Percentiles rank a stretch among this genome's conserved stretches.
Conservation (phyloP, 2,329 filamentous ascomycete genomes). For the Pseudocercospora fuligena region DNA sequence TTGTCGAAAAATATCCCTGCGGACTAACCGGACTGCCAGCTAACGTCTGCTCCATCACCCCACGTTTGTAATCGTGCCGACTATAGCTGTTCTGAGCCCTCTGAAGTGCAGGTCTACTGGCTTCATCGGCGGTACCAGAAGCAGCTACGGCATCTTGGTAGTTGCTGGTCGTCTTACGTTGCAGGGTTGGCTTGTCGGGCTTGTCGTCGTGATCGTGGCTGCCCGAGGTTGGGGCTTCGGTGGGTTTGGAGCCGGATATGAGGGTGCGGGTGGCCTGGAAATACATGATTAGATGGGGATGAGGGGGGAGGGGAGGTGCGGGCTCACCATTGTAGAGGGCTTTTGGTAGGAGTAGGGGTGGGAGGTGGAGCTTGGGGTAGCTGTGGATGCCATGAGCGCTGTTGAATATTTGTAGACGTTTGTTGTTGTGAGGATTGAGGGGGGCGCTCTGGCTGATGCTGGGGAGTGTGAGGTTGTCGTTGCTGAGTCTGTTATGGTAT, state of each 20-base stretch:
- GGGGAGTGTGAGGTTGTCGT: background rate
- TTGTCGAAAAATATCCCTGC: conserved; percentile 17
- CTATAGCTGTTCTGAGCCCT: conserved; percentile 38
- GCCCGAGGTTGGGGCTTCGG: conserved; percentile 23
- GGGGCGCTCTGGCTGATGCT: conserved; percentile 8
- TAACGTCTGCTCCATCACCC: conserved; percentile 37
- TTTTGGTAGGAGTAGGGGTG: conserved; percentile 22
- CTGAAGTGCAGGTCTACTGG: conserved; percentile 31
- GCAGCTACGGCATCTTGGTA: conserved; percentile 36
- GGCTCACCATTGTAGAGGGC: conserved; percentile 20
- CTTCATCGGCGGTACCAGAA: conserved; percentile 6
- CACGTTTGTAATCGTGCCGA: conserved; percentile 38
- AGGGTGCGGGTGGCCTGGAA: conserved; percentile 26
- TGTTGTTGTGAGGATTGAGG: conserved; percentile 7
- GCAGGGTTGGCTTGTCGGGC: conserved; percentile 17
- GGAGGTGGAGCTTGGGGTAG: conserved; percentile 14
- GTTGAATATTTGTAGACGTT: conserved; percentile 10
- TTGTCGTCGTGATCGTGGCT: conserved; percentile 24
- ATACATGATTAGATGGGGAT: background rate
- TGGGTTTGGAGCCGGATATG: conserved; percentile 26
- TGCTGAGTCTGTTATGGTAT: background rate
- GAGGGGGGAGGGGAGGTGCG: background rate
- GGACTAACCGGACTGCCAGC: conserved; percentile 15
- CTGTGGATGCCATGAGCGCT: conserved; percentile 11
- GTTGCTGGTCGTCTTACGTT: conserved; percentile 34